Conservation (phyloP, 148 eudicot species). For the Fallopia convolvulus region DNA sequence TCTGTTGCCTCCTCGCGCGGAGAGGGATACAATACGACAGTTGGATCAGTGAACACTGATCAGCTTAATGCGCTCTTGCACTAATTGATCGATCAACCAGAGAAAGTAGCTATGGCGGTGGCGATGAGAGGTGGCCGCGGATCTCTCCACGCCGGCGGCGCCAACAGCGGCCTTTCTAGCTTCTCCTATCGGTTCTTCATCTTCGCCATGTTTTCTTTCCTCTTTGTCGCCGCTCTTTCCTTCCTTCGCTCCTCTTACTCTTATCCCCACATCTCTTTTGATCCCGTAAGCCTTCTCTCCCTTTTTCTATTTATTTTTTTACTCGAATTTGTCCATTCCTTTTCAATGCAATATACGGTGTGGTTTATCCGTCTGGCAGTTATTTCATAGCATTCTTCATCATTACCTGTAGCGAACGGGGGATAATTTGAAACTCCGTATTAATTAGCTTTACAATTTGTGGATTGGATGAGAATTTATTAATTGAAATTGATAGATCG, state of each 20-base stretch:
- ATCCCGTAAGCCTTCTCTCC: conserved; percentile 31
- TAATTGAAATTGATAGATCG: background rate
- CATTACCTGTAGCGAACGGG: no score
- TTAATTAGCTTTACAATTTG: background rate
- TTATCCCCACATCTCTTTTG: conserved; percentile 29
- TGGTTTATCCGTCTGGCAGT: background rate
- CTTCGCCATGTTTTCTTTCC: conserved; percentile 65
- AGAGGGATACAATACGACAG: background rate
- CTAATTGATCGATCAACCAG: background rate
- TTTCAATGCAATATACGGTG: background rate
- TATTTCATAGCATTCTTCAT: no score
- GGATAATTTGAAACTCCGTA: background rate
- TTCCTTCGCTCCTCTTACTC: conserved; percentile 20
- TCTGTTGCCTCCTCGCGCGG: background rate
- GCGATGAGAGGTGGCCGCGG: conserved; percentile 60
- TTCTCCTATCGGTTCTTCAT: conserved; percentile 76
- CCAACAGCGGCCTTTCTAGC: conserved; percentile 35
- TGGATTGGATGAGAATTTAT: background rate
- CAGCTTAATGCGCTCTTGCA: background rate
- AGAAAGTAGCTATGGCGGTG: conserved; percentile 42
- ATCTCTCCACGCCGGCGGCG: conserved; percentile 28
- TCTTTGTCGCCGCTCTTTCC: conserved; percentile 67
- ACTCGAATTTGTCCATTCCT: background rate
- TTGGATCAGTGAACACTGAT: background rate
- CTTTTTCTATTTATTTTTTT: background rate